Conservation (phyloP, 2,329 filamentous ascomycete genomes). For the Scopulariopsis brevicaulis region DNA sequence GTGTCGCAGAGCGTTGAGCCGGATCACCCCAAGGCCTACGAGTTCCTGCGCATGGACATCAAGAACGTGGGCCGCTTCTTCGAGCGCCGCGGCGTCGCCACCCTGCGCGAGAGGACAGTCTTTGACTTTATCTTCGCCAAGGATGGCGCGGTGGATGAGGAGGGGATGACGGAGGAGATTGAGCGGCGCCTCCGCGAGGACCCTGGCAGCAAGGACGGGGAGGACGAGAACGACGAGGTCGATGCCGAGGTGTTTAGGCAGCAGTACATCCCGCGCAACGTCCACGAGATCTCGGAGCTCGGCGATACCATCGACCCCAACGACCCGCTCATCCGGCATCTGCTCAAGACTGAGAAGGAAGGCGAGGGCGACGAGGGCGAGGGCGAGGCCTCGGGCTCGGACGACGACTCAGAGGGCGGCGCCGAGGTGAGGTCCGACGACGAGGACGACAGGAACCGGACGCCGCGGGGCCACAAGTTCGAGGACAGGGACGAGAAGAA, state of each 20-base stretch:
- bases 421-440: conserved; percentile 28
- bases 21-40: conserved; percentile 82
- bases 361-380: conserved; percentile 45
- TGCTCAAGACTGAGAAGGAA: conserved; percentile 61
- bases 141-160: conserved; percentile 48
- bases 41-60: conserved; percentile 96
- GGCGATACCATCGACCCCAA: conserved; percentile 61
- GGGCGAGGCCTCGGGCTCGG: conserved; percentile 22
- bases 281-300: conserved; percentile 88
- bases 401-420: conserved; percentile 26
- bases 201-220: conserved; percentile 18
- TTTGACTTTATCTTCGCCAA: conserved; percentile 71
- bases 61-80: conserved; percentile 97
- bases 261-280: conserved; percentile 90
- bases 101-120: conserved; percentile 63
- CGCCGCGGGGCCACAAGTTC: conserved; percentile 71
- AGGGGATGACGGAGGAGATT: conserved; percentile 48
- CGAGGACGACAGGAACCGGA: conserved; percentile 41
- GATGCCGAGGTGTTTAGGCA: conserved; percentile 91
- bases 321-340: conserved; percentile 27
- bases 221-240: conserved; percentile 50
- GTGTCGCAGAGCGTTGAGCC: conserved; percentile 96
- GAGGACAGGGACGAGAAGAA: conserved; percentile 87
- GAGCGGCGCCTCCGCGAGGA: conserved; percentile 55
- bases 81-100: conserved; percentile 71